These are phyloP conservation scores for Penicillium herquei DNA, from an alignment of 495 filamentous ascomycete genomes.

Conservation along the genomic window DNA sequence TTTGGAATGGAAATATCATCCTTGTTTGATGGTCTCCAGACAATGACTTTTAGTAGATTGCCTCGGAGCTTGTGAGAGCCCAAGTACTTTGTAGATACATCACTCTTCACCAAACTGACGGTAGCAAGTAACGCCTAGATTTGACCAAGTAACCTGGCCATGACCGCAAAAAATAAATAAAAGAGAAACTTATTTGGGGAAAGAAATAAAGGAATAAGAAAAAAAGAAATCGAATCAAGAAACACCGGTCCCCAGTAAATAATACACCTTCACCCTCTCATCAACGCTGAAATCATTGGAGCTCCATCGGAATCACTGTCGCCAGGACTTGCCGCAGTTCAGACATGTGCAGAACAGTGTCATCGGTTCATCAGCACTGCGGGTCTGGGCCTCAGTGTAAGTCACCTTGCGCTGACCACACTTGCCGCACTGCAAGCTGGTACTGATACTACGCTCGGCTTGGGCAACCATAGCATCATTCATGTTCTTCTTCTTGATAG, in stretches of 20 bases:
- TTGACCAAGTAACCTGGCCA: too few relatives aligned
- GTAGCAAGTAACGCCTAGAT: too few relatives aligned
- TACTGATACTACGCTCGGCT: constrained; percentile 77
- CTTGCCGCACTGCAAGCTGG: constrained; percentile 80
- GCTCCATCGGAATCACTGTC: constrained; percentile 30
- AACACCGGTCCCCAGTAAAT: constrained; percentile 14
- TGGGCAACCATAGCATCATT: constrained; percentile 64
- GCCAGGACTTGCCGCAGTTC: constrained; percentile 53
- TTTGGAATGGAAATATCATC: background rate
- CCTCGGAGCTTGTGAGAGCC: background rate
- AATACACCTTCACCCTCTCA: constrained; percentile 8
- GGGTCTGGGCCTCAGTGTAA: constrained; percentile 94
- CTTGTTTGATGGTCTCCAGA: background rate
- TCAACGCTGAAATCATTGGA: background rate
- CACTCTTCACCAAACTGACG: background rate
- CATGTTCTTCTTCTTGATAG: constrained; percentile 86
- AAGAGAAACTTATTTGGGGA: background rate
- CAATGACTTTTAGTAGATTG: background rate
- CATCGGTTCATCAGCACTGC: constrained; percentile 76
- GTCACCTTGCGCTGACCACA: constrained; percentile 90
- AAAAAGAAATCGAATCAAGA: background rate
- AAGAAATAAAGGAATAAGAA: background rate
- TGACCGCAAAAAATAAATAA: background rate
- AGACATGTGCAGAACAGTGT: constrained; percentile 49
- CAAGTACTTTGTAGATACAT: background rate